Evolutionary conservation across 108 stramenopile genomes (phyloP), one percentile per base, ranked within the genome.

Genomic region (Cyclotella atomus): DNA sequence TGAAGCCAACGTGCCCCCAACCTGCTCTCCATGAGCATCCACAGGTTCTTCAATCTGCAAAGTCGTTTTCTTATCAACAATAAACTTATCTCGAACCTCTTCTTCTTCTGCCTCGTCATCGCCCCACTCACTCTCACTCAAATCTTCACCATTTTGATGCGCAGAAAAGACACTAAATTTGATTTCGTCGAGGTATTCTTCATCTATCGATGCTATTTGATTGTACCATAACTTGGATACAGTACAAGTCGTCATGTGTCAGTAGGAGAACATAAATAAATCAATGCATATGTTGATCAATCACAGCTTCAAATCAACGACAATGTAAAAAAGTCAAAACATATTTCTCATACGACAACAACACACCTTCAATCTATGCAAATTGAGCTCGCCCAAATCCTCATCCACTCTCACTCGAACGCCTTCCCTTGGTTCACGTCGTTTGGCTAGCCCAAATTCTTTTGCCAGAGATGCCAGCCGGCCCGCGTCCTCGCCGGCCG

Each of bases 401-500:
- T 45, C 57, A 0, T 55, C 19, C 1, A 76, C 77, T 23, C 69
- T 46, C 24, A 46, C 77, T 44, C 84, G 75, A 36, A 88, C 75
- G 38, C 75, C 77, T 25, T 59, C 36, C 20, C 76, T 69, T 10
- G 83, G 67, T 49, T 68, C 59, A 14, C 88, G 70, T 44, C 67
- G 65, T 21, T 43, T 67, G 3, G 75, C 53, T n/a, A 88, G 69
- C 0, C 88, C 88, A 57, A 88, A 86, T 43, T 85, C 80, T 50
- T 82, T 82, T 15, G 88, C 88, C 73, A 84, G 49, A 36, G 67
- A 64, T 36, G 78, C 79, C 34, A 88, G 70, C 2, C 88, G 80
- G 20, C 75, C 61, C 17, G 77, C 63, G 72, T 88, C 88, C 73
- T 88, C 88, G 24, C 88, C 88, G 20, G 88, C 88, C 3, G 77